Percentiles rank a stretch among this genome's conserved stretches.
These are phyloP conservation scores for Jackrogersella multiformis DNA, from an alignment of 495 filamentous ascomycete genomes.

Conservation along the genomic window DNA sequence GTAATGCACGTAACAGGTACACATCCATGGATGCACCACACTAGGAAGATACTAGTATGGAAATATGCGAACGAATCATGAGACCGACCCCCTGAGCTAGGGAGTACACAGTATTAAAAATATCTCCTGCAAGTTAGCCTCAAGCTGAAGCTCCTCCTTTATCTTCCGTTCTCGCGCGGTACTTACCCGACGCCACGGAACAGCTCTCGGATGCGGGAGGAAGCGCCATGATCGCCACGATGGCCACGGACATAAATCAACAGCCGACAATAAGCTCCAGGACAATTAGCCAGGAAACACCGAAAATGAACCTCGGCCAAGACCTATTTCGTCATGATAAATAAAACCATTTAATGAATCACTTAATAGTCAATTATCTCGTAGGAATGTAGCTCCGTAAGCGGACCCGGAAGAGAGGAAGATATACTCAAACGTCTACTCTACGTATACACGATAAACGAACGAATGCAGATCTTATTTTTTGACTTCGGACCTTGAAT, in stretches of 20 bases:
- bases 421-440: background rate
- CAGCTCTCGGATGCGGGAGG: constrained; percentile 5
- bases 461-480: constrained; percentile 9
- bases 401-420: background rate
- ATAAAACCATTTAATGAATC: constrained; percentile 22
- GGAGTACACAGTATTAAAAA: background rate
- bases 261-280: constrained; percentile 27
- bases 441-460: background rate
- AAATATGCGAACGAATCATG: no score
- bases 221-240: background rate
- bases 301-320: constrained; percentile 35
- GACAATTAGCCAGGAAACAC: constrained; percentile 13
- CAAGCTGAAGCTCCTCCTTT: background rate
- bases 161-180: constrained; percentile 17
- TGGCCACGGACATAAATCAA: constrained; percentile 42
- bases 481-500: background rate
- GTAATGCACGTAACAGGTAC: background rate
- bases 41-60: background rate
- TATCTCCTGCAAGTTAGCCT: constrained; percentile 3
- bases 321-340: constrained; percentile 29
- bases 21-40: background rate
- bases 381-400: background rate
- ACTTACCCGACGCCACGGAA: constrained; percentile 22
- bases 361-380: background rate
- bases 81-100: background rate